These are phyloP conservation scores for Yamadazyma conglobata DNA, from an alignment of 1,139 yeast species.

Conservation along the genomic window DNA sequence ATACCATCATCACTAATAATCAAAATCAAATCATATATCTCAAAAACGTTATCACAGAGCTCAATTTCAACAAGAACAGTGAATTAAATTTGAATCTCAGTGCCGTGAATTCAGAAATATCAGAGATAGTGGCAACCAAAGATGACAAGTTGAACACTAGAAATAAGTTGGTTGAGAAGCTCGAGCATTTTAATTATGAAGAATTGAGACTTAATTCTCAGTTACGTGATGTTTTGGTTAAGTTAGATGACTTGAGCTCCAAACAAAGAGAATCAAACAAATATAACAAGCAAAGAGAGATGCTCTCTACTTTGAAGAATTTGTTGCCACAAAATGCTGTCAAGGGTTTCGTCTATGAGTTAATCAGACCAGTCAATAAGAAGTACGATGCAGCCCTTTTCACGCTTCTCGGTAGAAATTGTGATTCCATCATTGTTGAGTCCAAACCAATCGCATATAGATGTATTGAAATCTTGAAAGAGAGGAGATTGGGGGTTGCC, in stretches of 20 bases:
- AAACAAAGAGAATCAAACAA: slow-evolving; percentile 71
- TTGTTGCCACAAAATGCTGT: slow-evolving; percentile 70
- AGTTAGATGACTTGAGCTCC: slow-evolving; percentile 70
- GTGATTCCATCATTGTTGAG: slow-evolving; percentile 84
- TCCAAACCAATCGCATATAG: slow-evolving; percentile 69
- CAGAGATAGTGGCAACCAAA: slow-evolving; percentile 31
- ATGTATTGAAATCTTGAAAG: slow-evolving; percentile 80
- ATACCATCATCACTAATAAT: slow-evolving; percentile 35
- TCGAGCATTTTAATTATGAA: slow-evolving; percentile 44
- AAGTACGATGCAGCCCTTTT: slow-evolving; percentile 76
- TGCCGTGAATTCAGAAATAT: slow-evolving; percentile 31
- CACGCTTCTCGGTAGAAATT: slow-evolving; percentile 73
- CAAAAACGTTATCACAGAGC: slow-evolving; percentile 33
- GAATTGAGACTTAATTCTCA: slow-evolving; percentile 61
- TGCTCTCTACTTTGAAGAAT: slow-evolving; percentile 62
- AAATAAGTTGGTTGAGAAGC: slow-evolving; percentile 39
- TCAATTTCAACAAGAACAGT: slow-evolving; percentile 28
- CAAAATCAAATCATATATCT: slow-evolving; percentile 45
- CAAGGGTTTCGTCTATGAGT: slow-evolving; percentile 72
- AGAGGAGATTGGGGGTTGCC: slow-evolving; percentile 80
- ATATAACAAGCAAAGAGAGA: slow-evolving; percentile 69
- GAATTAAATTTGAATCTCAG: slow-evolving; percentile 31
- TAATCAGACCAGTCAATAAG: slow-evolving; percentile 75
- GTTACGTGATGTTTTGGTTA: slow-evolving; percentile 57
- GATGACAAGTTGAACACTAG: slow-evolving; percentile 41